These are phyloP conservation scores for Rheum nobile DNA, from an alignment of 148 eudicot genomes.

Conservation along the genomic window DNA sequence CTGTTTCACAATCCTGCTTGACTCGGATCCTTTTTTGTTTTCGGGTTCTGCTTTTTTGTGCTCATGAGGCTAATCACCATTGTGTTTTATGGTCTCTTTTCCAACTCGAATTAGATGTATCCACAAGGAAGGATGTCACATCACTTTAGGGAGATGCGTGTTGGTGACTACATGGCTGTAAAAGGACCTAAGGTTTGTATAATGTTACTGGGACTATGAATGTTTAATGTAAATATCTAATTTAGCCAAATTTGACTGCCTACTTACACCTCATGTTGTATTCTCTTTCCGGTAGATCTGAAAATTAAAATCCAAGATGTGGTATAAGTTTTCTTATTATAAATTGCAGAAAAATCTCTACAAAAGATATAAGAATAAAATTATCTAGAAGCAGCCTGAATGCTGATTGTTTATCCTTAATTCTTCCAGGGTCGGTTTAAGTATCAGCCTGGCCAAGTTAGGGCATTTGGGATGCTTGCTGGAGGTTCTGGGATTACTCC, in stretches of 20 bases:
- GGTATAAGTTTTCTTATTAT: neutral
- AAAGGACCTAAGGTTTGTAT: constrained; percentile 78
- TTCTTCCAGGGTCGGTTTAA: constrained; percentile 63
- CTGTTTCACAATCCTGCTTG: constrained; percentile 3
- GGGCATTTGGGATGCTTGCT: constrained; percentile 91
- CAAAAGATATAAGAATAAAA: neutral
- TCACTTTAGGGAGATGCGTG: constrained; percentile 83
- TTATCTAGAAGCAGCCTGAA: neutral
- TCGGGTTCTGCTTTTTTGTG: neutral
- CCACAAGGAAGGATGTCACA: constrained; percentile 98
- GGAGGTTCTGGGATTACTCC: constrained; percentile 96
- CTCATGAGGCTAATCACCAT: neutral
- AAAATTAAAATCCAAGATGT: no score
- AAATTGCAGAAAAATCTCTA: neutral
- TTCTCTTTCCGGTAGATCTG: neutral
- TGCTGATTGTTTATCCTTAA: constrained; percentile 4
- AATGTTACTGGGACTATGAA: neutral
- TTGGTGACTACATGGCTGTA: constrained; percentile 67
- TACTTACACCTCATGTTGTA: neutral
- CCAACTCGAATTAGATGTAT: constrained; percentile 50
- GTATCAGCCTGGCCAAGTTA: constrained; percentile 81
- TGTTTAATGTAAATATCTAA: neutral
- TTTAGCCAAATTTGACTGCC: neutral
- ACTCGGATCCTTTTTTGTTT: neutral
- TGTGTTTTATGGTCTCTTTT: constrained; percentile 1